phyloP scores from a whole-genome alignment of 257 asterid genomes.

The Plectranthus barbatus region DNA sequence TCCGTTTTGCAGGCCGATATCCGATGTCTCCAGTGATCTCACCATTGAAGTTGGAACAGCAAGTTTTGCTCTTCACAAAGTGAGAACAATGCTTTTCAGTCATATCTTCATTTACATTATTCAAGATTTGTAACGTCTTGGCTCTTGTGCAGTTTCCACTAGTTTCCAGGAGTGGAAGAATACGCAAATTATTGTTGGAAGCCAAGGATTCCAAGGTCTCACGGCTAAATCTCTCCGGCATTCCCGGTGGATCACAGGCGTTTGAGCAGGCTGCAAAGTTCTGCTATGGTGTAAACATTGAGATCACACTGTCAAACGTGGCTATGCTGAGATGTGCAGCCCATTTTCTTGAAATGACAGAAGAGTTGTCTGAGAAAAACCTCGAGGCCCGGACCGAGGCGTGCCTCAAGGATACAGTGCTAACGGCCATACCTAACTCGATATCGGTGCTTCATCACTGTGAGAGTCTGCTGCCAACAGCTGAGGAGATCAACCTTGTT shows the following conservation, averaged over 20 bases:
- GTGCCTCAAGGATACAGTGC: constrained; percentile 46
- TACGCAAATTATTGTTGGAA: constrained; percentile 57
- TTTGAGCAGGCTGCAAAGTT: constrained; percentile 89
- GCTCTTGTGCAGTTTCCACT: constrained; percentile 72
- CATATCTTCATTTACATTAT: too few relatives aligned
- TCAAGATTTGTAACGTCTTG: too few relatives aligned
- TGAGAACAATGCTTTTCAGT: constrained; percentile 22
- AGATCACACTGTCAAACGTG: constrained; percentile 56
- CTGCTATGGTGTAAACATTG: constrained; percentile 74
- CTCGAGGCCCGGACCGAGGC: constrained; percentile 55
- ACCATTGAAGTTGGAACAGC: constrained; percentile 74
- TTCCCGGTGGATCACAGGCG: constrained; percentile 89
- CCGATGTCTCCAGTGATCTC: constrained; percentile 95
- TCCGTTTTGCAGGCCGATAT: constrained; percentile 75
- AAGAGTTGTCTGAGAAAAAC: constrained; percentile 70
- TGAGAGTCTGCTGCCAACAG: constrained; percentile 43
- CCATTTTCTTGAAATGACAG: constrained; percentile 79
- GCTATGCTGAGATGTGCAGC: constrained; percentile 69
- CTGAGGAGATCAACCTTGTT: constrained; percentile 63
- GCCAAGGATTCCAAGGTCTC: constrained; percentile 60
- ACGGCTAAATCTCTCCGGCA: constrained; percentile 42
- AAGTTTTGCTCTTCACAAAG: constrained; percentile 84
- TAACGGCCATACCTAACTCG: constrained; percentile 56
- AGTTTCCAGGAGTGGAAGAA: constrained; percentile 75
- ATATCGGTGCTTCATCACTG: constrained; percentile 70